A percentile compares a stretch with the other conserved stretches of the same genome.
These are phyloP conservation scores for Amniculicola lignicola DNA, from an alignment of 495 filamentous ascomycete genomes.

Conservation along the genomic window DNA sequence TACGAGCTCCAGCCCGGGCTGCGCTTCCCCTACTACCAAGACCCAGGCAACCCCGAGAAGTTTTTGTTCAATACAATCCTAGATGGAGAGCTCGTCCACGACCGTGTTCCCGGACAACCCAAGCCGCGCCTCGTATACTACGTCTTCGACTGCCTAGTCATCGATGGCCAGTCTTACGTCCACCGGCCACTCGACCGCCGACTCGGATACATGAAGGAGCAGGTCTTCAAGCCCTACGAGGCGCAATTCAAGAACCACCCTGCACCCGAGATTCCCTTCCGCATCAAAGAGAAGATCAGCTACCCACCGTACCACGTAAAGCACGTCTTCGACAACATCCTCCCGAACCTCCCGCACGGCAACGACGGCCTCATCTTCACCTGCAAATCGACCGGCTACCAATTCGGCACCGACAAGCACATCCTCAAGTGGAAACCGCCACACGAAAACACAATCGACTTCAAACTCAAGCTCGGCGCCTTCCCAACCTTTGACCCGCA, in stretches of 20 bases:
- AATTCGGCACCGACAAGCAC: conserved; percentile 82
- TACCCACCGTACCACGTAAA: conserved; percentile 83
- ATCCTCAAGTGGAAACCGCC: conserved; percentile 98
- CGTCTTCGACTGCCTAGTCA: conserved; percentile 86
- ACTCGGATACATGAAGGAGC: conserved; percentile 76
- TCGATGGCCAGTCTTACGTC: conserved; percentile 66
- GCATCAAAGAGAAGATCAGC: conserved; percentile 79
- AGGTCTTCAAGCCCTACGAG: conserved; percentile 76
- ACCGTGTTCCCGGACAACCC: conserved; percentile 58
- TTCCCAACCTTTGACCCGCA: conserved; percentile 73
- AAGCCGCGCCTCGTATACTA: conserved; percentile 68
- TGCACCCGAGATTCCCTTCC: conserved; percentile 66
- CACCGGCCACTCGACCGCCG: conserved; percentile 80
- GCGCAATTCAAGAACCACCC: conserved; percentile 60
- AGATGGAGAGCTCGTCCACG: conserved; percentile 89
- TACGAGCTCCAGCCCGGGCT: conserved; percentile 67
- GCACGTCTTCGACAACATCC: conserved; percentile 82
- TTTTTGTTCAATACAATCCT: conserved; percentile 82
- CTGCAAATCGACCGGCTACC: conserved; percentile 78
- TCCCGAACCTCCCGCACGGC: conserved; percentile 81
- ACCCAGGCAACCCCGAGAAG: conserved; percentile 51
- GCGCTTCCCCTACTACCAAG: conserved; percentile 71
- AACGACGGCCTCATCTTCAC: conserved; percentile 98
- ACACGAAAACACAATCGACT: conserved; percentile 90
- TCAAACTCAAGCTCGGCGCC: conserved; percentile 65